A percentile compares a stretch with the other conserved stretches of the same genome.
Conservation (phyloP, 2,329 filamentous ascomycete genomes). For the Teratosphaeria zuluensis region DNA sequence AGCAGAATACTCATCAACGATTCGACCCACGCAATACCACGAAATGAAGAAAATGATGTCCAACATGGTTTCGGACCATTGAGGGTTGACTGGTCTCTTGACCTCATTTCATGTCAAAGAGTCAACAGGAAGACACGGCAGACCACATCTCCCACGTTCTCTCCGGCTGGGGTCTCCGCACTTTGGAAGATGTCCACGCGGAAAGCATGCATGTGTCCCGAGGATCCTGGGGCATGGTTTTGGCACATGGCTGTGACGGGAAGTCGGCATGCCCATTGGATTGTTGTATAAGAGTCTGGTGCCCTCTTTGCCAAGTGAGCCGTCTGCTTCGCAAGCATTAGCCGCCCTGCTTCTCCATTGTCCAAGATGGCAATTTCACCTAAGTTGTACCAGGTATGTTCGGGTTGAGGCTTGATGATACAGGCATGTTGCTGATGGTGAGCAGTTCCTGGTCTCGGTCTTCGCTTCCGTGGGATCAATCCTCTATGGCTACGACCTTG, state of each 20-base stretch:
- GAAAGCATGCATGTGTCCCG: not conserved
- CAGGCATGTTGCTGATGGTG: not conserved
- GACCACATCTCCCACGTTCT: no score
- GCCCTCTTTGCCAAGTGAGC: not conserved
- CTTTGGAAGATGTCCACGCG: not conserved
- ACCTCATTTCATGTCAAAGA: no score
- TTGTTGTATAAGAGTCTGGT: not conserved
- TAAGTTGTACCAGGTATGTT: constrained; percentile 42
- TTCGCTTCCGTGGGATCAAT: constrained; percentile 51
- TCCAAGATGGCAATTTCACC: constrained; percentile 43
- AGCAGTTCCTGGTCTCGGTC: constrained; percentile 47
- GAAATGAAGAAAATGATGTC: no score
- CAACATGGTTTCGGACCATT: no score
- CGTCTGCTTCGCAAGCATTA: not conserved
- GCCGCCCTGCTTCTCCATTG: not conserved
- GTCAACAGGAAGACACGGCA: no score
- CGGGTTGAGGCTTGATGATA: no score
- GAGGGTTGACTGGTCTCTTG: no score
- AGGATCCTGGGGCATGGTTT: not conserved
- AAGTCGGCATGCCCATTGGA: not conserved
- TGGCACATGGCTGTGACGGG: not conserved
- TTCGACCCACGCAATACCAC: no score
- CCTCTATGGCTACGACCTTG: constrained; percentile 48
- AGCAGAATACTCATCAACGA: no score
- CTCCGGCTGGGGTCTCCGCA: not conserved